Conservation (phyloP, 306 rosid species). For the Prinsepia uniflora region DNA sequence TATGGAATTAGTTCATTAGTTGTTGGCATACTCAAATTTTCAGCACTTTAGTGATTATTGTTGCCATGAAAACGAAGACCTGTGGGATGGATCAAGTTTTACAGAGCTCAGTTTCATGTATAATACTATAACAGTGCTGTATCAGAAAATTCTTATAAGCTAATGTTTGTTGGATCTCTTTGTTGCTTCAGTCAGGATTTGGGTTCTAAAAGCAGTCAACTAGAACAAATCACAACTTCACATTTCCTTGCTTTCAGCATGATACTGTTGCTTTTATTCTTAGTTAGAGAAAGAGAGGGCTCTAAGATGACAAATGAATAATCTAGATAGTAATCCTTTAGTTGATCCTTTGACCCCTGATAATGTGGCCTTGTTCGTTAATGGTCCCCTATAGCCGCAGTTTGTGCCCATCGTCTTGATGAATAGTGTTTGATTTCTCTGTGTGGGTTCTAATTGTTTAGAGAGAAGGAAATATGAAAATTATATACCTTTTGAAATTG, state of each 20-base stretch:
- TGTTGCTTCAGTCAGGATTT: not conserved
- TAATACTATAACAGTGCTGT: not conserved
- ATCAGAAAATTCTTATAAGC: not conserved
- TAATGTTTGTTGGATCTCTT: not conserved
- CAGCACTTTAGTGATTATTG: not conserved
- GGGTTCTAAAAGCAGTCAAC: not conserved
- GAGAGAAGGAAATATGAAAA: not conserved
- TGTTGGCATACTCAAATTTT: not conserved
- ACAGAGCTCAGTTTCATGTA: not conserved
- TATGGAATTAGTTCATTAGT: not conserved
- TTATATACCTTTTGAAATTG: slow-evolving; percentile 1
- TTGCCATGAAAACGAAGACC: not conserved
- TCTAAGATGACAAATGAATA: no score
- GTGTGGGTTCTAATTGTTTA: not conserved
- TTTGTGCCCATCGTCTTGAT: not conserved
- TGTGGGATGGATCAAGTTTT: not conserved
- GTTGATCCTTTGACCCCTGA: not conserved
- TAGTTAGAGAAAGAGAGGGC: no score
- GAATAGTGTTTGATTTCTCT: not conserved
- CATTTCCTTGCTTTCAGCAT: not conserved
- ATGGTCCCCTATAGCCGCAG: not conserved
- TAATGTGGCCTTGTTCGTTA: not conserved
- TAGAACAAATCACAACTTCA: not conserved
- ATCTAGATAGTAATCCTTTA: not conserved
- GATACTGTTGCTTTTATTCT: not conserved